Percentiles rank a stretch among this genome's conserved stretches.
phyloP scores from a whole-genome alignment of 2,329 filamentous ascomycete genomes.

The Botrytis elliptica region DNA sequence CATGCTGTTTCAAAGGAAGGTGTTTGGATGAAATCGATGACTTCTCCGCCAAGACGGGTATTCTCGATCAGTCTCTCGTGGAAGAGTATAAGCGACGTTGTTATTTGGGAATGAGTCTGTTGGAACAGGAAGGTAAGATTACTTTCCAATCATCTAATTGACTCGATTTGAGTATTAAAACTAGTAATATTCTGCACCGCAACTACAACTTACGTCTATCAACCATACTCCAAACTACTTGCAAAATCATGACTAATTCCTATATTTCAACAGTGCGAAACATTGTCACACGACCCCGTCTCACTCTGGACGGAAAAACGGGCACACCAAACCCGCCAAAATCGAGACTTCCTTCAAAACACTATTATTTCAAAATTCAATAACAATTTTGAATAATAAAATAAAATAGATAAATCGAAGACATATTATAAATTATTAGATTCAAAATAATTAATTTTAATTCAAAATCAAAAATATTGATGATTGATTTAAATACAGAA shows the following conservation, averaged over 20 bases:
- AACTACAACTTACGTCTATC: neutral
- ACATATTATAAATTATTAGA: too few species aligned
- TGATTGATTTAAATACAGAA: too few species aligned
- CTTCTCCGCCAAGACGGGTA: neutral
- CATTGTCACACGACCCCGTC: neutral
- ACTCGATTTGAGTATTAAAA: neutral
- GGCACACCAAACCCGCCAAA: too few species aligned
- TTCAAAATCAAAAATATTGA: too few species aligned
- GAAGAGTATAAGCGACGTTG: neutral
- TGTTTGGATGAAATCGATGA: neutral
- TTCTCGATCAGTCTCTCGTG: fast-evolving
- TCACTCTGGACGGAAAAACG: too few species aligned
- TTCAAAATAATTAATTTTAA: too few species aligned
- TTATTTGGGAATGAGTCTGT: neutral
- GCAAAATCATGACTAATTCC: neutral
- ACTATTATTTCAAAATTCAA: too few species aligned
- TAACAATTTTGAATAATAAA: too few species aligned
- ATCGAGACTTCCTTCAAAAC: too few species aligned
- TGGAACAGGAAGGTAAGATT: neutral
- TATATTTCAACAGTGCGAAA: neutral
- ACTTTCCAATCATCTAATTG: neutral
- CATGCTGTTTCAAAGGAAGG: neutral
- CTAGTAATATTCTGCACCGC: neutral
- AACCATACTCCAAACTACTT: neutral
- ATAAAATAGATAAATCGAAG: too few species aligned